Evolutionary conservation across 2,329 filamentous ascomycete species (phyloP).

Genomic region (Microdochium paspali): DNA sequence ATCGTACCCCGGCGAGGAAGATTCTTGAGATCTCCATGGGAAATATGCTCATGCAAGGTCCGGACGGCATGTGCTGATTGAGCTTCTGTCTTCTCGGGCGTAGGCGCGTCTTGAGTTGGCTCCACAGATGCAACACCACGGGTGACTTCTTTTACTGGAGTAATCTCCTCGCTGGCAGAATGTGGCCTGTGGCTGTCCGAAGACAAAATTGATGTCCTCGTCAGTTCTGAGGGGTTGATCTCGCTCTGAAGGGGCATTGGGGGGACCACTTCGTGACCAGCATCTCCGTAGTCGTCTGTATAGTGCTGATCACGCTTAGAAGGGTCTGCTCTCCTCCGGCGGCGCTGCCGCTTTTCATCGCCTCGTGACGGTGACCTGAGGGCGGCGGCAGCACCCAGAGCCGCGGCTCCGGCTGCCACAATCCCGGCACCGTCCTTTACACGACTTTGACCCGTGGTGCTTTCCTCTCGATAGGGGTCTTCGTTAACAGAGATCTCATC

Average conservation of each 20-base stretch:
- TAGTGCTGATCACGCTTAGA: constrained; percentile 35
- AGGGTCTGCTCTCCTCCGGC: constrained; percentile 42
- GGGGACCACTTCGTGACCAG: constrained; percentile 50
- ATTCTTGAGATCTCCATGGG: constrained; percentile 47
- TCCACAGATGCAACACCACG: constrained; percentile 50
- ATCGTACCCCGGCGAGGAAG: constrained; percentile 37
- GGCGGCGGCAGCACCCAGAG: constrained; percentile 24
- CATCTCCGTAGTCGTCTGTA: constrained; percentile 40
- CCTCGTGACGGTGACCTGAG: constrained; percentile 28
- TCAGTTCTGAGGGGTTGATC: constrained; percentile 77
- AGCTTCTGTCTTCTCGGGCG: constrained; percentile 45
- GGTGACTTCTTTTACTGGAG: constrained; percentile 53
- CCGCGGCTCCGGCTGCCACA: constrained; percentile 34
- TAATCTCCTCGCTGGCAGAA: constrained; percentile 55
- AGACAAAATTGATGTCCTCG: constrained; percentile 77
- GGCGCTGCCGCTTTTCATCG: constrained; percentile 40
- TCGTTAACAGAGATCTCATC: constrained; percentile 38
- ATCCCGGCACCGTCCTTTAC: constrained; percentile 19
- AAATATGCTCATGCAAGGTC: constrained; percentile 57
- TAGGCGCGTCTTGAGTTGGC: constrained; percentile 45
- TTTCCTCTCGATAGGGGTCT: constrained; percentile 28
- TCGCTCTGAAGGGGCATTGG: constrained; percentile 87
- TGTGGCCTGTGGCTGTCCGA: constrained; percentile 66
- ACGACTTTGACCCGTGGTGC: constrained; percentile 34
- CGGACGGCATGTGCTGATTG: constrained; percentile 50